A percentile compares a stretch with the other conserved stretches of the same genome.
These are phyloP conservation scores for Mucor velutinosus DNA, from an alignment of 371 early-diverging fungal species.

Conservation along the genomic window DNA sequence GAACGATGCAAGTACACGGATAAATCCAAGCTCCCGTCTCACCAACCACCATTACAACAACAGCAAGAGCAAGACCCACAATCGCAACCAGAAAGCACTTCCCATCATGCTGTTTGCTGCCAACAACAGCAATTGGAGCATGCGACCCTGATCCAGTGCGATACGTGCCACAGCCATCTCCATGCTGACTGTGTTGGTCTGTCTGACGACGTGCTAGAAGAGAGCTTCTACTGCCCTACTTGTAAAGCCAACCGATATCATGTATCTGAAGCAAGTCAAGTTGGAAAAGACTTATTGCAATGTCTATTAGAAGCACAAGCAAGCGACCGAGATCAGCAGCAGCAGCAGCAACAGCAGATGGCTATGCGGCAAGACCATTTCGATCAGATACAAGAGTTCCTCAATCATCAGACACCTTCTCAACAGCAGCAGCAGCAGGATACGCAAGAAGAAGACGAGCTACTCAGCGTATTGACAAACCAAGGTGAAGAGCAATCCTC, in stretches of 20 bases:
- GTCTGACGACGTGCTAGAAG: slow-evolving; percentile 27
- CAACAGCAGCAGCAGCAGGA: not conserved
- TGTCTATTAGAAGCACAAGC: slow-evolving; percentile 18
- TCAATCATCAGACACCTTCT: not conserved
- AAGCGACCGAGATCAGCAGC: slow-evolving; percentile 7
- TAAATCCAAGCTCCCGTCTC: not conserved
- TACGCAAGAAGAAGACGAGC: slow-evolving; percentile 10
- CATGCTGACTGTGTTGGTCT: slow-evolving; percentile 51
- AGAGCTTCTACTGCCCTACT: not conserved
- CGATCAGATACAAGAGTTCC: slow-evolving; percentile 4
- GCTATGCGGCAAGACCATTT: not conserved
- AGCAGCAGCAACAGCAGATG: not conserved
- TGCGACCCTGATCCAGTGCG: slow-evolving; percentile 55
- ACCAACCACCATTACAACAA: slow-evolving; percentile 11
- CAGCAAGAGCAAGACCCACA: not conserved
- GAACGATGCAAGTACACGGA: slow-evolving; percentile 37
- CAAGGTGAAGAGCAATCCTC: not conserved
- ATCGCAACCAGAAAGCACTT: not conserved
- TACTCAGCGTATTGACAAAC: not conserved
- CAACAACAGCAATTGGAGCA: slow-evolving; percentile 38
- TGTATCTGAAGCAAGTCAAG: slow-evolving; percentile 3
- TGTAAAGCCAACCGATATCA: not conserved
- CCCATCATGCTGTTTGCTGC: not conserved
- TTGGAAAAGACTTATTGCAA: slow-evolving; percentile 15
- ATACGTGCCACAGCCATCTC: slow-evolving; percentile 48